phyloP scores from a whole-genome alignment of 2,329 filamentous ascomycete species.

The Aspergillus aculeatinus region DNA sequence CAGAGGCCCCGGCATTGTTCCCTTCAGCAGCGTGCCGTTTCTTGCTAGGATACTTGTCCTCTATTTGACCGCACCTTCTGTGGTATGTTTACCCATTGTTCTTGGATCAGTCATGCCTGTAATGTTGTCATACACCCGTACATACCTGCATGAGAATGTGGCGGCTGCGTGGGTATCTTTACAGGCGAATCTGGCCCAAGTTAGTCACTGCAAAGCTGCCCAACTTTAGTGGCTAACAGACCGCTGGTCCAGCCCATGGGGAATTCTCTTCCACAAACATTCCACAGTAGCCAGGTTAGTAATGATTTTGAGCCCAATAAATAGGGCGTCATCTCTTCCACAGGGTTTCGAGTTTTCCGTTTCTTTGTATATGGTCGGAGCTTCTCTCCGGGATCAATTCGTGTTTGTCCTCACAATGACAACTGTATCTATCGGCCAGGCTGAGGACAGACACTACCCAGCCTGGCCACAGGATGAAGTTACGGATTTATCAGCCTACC shows the following conservation, averaged over 20 bases:
- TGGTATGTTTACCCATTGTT: background rate
- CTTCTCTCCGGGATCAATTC: constrained; percentile 2
- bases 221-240: background rate
- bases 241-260: background rate
- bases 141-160: background rate
- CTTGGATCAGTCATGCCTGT: constrained; percentile 1
- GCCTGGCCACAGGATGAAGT: constrained; percentile 3
- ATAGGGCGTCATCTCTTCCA: constrained; percentile 1
- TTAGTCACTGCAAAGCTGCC: constrained; percentile 1
- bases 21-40: background rate
- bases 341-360: background rate
- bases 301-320: background rate
- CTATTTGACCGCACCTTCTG: background rate
- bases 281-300: background rate
- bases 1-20: background rate
- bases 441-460: background rate
- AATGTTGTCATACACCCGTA: background rate
- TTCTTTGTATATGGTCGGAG: constrained; percentile 1
- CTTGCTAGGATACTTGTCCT: constrained; percentile 3
- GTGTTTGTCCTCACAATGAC: constrained; percentile 4
- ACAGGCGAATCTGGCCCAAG: background rate
- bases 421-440: constrained; percentile 2
- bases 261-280: background rate
- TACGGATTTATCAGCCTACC: background rate
- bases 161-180: background rate